phyloP scores from a whole-genome alignment of 2,329 filamentous ascomycete species.

The Cylindrodendrum hubeiense region DNA sequence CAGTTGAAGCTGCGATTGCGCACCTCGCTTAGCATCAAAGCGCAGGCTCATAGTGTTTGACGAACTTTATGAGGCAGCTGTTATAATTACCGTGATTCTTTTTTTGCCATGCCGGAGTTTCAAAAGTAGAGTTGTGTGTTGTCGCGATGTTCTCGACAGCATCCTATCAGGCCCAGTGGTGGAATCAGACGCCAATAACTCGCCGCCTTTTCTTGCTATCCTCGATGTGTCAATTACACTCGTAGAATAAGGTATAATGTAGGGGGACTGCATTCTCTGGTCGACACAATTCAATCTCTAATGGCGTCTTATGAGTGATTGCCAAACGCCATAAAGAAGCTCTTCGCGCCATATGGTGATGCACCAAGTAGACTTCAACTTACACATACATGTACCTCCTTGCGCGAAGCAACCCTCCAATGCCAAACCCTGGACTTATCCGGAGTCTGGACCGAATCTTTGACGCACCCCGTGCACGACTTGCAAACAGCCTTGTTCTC shows the following conservation, averaged over 20 bases:
- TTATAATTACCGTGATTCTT: slow-evolving; percentile 11
- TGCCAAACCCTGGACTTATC: neutral
- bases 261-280: neutral
- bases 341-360: neutral
- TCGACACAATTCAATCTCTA: too few species aligned
- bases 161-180: neutral
- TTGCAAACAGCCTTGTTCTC: neutral
- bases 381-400: neutral
- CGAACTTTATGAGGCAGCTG: neutral
- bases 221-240: neutral
- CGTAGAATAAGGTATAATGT: neutral
- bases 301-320: neutral
- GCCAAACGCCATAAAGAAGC: neutral
- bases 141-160: neutral
- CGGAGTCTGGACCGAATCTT: neutral
- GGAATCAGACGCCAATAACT: neutral
- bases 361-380: neutral
- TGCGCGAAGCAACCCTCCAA: neutral
- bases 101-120: neutral
- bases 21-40: slow-evolving; percentile 11
- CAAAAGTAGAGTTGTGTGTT: slow-evolving; percentile 6
- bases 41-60: neutral
- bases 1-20: slow-evolving; percentile 22
- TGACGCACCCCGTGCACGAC: neutral
- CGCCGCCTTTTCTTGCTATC: neutral